phyloP scores from a whole-genome alignment of 169 alveolate species.

The Plasmodium ovale region DNA sequence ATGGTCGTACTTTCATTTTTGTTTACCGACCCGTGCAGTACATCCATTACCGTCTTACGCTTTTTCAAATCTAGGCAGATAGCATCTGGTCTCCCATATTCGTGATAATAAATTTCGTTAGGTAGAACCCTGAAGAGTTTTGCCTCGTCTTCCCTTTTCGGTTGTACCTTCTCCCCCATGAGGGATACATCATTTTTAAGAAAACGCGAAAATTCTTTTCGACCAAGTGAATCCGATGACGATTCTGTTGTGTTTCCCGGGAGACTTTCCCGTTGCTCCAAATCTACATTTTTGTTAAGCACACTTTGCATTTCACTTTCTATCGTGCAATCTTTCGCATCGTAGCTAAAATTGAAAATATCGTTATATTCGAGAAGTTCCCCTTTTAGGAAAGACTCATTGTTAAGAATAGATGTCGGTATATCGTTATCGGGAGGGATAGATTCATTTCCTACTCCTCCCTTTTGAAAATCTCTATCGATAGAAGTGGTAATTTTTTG shows the following conservation, averaged over 20 bases:
- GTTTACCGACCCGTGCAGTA: not conserved
- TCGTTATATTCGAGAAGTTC: slow-evolving; percentile 37
- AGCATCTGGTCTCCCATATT: not conserved
- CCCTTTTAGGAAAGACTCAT: slow-evolving; percentile 33
- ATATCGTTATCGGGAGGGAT: not conserved
- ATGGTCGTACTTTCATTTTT: not conserved
- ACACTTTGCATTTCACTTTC: slow-evolving; percentile 26
- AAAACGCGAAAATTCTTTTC: no score
- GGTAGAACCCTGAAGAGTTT: not conserved
- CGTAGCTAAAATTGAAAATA: slow-evolving; percentile 35
- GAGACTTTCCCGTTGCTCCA: not conserved
- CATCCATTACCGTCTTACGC: not conserved
- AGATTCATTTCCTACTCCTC: no score
- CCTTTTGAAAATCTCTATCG: no score
- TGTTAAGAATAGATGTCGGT: slow-evolving; percentile 11
- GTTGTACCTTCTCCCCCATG: slow-evolving; percentile 9
- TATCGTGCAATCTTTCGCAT: slow-evolving; percentile 1
- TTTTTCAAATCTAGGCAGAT: not conserved
- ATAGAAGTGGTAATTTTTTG: no score
- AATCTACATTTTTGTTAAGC: slow-evolving; percentile 8
- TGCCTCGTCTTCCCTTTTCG: slow-evolving; percentile 7
- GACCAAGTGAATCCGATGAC: no score
- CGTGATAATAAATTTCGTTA: not conserved
- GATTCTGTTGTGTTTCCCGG: no score
- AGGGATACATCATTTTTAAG: no score